A percentile compares a stretch with the other conserved stretches of the same genome.
Conservation (phyloP, 352 stramenopile genomes). For the Phytophthora sp. region DNA sequence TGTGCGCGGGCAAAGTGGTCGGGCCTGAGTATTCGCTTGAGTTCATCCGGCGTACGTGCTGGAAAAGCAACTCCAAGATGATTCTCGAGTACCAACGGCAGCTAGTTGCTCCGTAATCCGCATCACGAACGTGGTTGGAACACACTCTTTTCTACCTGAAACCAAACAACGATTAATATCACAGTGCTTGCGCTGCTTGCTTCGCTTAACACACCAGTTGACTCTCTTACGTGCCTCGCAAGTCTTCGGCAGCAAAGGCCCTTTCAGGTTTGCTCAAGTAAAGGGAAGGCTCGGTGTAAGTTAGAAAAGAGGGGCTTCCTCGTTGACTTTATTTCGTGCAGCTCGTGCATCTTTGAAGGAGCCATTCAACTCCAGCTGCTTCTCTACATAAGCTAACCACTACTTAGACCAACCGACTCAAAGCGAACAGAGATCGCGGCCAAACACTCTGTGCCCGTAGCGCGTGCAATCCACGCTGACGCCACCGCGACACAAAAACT, state of each 20-base stretch:
- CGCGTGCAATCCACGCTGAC: constrained; percentile 37
- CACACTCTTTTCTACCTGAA: no score
- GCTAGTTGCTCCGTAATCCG: constrained; percentile 23
- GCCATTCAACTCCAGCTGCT: constrained; percentile 29
- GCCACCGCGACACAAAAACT: constrained; percentile 29
- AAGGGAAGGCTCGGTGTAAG: constrained; percentile 1
- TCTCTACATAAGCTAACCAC: constrained; percentile 37
- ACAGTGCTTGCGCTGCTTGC: no score
- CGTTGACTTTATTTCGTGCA: constrained; percentile 30
- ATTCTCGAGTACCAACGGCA: constrained; percentile 64
- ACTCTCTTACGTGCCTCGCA: no score
- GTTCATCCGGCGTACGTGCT: constrained; percentile 69
- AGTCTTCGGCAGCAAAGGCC: no score
- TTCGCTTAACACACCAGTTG: no score
- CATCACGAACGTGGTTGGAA: no score
- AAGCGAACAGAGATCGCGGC: constrained; percentile 27
- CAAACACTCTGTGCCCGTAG: constrained; percentile 34
- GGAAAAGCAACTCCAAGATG: constrained; percentile 53
- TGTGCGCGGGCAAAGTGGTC: constrained; percentile 52
- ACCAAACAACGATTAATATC: no score
- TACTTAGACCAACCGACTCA: constrained; percentile 19
- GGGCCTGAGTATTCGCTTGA: constrained; percentile 69
- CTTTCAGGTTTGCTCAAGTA: neutral
- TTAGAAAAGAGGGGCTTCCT: constrained; percentile 26
- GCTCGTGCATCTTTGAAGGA: constrained; percentile 28